Evolutionary conservation across 2,329 filamentous ascomycete species (phyloP), one percentile per base, ranked within the genome.

Genomic region (Fusarium sp.): DNA sequence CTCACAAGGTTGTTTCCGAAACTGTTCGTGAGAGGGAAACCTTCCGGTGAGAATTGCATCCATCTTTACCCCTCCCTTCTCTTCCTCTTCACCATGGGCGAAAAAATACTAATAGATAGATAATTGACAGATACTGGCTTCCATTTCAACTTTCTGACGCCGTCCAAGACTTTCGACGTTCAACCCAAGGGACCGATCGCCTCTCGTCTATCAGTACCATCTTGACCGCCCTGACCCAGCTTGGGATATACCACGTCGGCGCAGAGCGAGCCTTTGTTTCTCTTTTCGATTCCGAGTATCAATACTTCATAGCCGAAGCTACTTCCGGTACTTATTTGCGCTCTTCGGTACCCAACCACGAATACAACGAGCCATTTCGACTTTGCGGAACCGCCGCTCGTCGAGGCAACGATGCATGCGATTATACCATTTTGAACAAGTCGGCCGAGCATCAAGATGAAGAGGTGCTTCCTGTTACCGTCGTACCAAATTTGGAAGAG

Each of bases 201-300:
- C 29, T 49, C 29, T 49, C 46, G 3, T 49, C 46, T 6, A 8
- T 10, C 0, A 32, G 20, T 1, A n/a, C 20, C 18, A 49, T 49
- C 12, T 11, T 49, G 6, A 60, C 52, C 1, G 25, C 24, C 7
- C 51, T 60, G 7, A 32, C 51, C 1, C 57, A 60, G 7, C 11
- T 60, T 0, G 57, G 51, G 6, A 32, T 44, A 2, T 46, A 55
- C 12, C 57, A 57, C 9, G 32, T 54, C 3, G 42, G 27, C 5
- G 55, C 57, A 20, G 52, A 60, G 13, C 57, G 57, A 54, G 55
- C 57, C 4, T 37, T 60, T 20, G n/a, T 60, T 9, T 60, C 57
- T 2, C 25, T 60, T 1, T 60, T 60, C 3, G 41, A 60, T 2
- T 29, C 55, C 4, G 9, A 14, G 5, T 40, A 24, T 2, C 57